phyloP scores from a whole-genome alignment of 176 grass and related monocot genomes.

The Carex kokanica region DNA sequence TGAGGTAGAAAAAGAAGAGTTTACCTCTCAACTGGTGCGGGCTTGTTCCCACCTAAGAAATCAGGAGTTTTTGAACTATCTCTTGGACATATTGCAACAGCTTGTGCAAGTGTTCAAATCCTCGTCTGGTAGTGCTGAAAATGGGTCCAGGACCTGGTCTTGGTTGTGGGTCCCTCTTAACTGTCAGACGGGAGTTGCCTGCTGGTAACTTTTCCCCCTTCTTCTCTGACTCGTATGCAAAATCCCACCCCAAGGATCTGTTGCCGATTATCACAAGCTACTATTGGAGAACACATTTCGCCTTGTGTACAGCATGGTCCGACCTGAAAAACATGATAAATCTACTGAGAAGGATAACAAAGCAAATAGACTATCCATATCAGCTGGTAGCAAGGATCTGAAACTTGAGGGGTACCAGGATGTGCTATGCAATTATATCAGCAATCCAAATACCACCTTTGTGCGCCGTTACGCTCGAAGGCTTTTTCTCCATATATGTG shows the following conservation, averaged over 20 bases:
- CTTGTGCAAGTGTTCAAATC: conserved; percentile 87
- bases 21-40: conserved; percentile 74
- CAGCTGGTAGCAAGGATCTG: conserved; percentile 53
- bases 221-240: conserved; percentile 96
- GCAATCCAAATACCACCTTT: conserved; percentile 90
- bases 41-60: conserved; percentile 86
- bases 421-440: conserved; percentile 97
- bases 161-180: conserved; percentile 83
- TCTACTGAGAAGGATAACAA: conserved; percentile 83
- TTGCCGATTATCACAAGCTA: conserved; percentile 82
- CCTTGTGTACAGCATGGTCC: conserved; percentile 95
- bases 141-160: conserved; percentile 47
- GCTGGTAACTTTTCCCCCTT: conserved; percentile 96
- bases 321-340: conserved; percentile 93
- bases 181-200: conserved; percentile 78
- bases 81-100: conserved; percentile 96
- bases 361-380: conserved; percentile 32
- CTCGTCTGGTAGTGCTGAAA: conserved; percentile 55
- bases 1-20: conserved; percentile 86
- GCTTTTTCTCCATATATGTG: conserved; percentile 96
- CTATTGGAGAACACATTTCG: conserved; percentile 90
- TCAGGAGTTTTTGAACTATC: conserved; percentile 86
- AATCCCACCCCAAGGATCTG: conserved; percentile 88
- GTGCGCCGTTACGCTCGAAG: conserved; percentile 93
- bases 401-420: conserved; percentile 98